Conservation (phyloP, 495 filamentous ascomycete species). For the Xylaria telfairii region DNA sequence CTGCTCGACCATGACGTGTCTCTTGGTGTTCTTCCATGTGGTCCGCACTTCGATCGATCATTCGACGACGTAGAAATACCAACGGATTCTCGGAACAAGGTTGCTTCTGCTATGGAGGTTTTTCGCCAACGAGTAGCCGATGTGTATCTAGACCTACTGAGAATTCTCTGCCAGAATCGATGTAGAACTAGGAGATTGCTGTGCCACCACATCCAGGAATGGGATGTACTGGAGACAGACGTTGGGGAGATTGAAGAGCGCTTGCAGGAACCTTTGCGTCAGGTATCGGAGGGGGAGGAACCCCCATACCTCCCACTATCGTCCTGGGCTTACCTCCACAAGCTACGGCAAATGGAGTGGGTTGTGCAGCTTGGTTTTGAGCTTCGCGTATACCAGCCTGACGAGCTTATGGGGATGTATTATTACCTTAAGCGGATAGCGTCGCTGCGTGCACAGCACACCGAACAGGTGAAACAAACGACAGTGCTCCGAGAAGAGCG, state of each 20-base stretch:
- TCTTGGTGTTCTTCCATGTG: slow-evolving; percentile 75
- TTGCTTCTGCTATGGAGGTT: slow-evolving; percentile 76
- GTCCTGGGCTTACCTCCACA: slow-evolving; percentile 89
- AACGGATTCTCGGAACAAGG: slow-evolving; percentile 75
- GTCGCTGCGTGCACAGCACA: slow-evolving; percentile 61
- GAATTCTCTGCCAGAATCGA: slow-evolving; percentile 85
- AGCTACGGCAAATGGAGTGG: slow-evolving; percentile 83
- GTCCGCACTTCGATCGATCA: slow-evolving; percentile 70
- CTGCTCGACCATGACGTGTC: slow-evolving; percentile 81
- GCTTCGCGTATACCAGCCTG: slow-evolving; percentile 82
- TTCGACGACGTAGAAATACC: slow-evolving; percentile 80
- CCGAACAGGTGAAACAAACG: slow-evolving; percentile 75
- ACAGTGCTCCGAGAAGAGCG: slow-evolving; percentile 45
- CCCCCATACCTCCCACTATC: slow-evolving; percentile 65
- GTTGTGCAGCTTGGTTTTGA: slow-evolving; percentile 96
- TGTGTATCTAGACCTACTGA: slow-evolving; percentile 81
- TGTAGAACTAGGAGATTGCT: slow-evolving; percentile 84
- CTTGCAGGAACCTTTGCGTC: slow-evolving; percentile 69
- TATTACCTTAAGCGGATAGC: slow-evolving; percentile 73
- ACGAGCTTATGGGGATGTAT: slow-evolving; percentile 90
- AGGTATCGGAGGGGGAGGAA: slow-evolving; percentile 31
- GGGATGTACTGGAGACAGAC: slow-evolving; percentile 85
- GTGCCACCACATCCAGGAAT: slow-evolving; percentile 79
- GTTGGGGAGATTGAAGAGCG: slow-evolving; percentile 80
- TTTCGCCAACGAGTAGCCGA: slow-evolving; percentile 78